These are phyloP conservation scores for Trichophyton mentagrophytes DNA, from an alignment of 2,329 filamentous ascomycete species.

Conservation along the genomic window DNA sequence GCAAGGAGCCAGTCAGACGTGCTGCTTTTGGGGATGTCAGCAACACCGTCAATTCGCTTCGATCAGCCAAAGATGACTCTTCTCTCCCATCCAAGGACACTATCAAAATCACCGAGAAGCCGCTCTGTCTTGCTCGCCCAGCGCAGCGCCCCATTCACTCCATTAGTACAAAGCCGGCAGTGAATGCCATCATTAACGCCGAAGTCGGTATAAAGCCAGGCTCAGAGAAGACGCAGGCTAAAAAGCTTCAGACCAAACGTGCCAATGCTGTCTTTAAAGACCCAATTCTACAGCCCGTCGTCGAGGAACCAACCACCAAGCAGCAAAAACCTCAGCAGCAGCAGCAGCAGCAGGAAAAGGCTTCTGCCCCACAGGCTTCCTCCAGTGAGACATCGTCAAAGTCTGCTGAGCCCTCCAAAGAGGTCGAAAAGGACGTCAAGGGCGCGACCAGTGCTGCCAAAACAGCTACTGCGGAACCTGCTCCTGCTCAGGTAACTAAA, in stretches of 20 bases:
- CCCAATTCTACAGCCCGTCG: slow-evolving; percentile 1
- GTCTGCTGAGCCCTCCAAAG: not conserved
- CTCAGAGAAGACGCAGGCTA: slow-evolving; percentile 18
- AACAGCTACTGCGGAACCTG: not conserved
- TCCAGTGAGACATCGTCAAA: not conserved
- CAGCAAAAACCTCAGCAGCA: not conserved
- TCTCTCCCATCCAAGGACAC: slow-evolving; percentile 38
- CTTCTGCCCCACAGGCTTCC: not conserved
- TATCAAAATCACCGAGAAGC: slow-evolving; percentile 23
- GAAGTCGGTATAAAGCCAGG: slow-evolving; percentile 19
- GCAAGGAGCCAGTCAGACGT: slow-evolving; percentile 56
- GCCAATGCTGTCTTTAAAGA: slow-evolving; percentile 29
- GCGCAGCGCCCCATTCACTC: slow-evolving; percentile 43
- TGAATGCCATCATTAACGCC: not conserved
- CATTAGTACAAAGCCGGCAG: not conserved
- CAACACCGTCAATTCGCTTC: slow-evolving; percentile 41
- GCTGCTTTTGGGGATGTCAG: slow-evolving; percentile 73
- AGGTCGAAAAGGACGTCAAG: not conserved
- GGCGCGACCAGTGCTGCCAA: not conserved
- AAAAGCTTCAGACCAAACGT: slow-evolving; percentile 40
- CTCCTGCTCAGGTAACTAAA: not conserved
- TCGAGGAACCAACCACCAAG: not conserved
- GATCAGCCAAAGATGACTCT: slow-evolving; percentile 44
- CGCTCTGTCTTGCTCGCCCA: slow-evolving; percentile 41
- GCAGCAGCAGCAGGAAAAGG: not conserved